These are phyloP conservation scores for Starmerella lactis-condensi DNA, from an alignment of 805 yeast species.

Conservation along the genomic window DNA sequence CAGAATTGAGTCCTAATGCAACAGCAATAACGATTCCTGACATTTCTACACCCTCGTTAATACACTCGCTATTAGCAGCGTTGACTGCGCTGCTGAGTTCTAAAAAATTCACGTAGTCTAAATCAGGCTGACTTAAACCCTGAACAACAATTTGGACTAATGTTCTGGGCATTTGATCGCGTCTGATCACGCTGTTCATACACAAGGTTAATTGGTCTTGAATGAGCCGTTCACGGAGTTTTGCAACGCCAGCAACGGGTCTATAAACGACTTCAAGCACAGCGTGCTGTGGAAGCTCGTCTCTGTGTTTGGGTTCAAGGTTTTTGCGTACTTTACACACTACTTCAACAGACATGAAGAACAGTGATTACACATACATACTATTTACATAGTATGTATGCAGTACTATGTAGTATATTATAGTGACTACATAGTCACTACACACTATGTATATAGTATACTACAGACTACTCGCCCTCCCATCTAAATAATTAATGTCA, in stretches of 20 bases:
- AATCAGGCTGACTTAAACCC: constrained; percentile 25
- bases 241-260: constrained; percentile 59
- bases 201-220: constrained; percentile 54
- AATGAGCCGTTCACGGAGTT: constrained; percentile 52
- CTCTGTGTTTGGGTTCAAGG: constrained; percentile 61
- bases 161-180: constrained; percentile 60
- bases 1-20: too few species aligned
- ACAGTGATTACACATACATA: too few species aligned
- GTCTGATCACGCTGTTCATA: constrained; percentile 39
- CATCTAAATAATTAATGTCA: constrained; percentile 48
- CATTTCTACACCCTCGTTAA: constrained; percentile 64
- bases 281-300: constrained; percentile 64
- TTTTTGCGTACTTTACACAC: constrained; percentile 86
- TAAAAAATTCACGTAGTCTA: constrained; percentile 22
- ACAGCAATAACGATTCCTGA: constrained; percentile 42
- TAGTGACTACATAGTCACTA: too few species aligned
- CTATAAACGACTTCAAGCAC: constrained; percentile 61
- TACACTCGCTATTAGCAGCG: constrained; percentile 50
- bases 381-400: too few species aligned
- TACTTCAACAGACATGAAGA: too few species aligned
- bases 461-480: too few species aligned
- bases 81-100: constrained; percentile 58
- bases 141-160: constrained; percentile 53
- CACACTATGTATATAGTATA: too few species aligned
- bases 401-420: too few species aligned